Conservation (phyloP, 768 basidiomycete genomes). For the Auricularia cornea region DNA sequence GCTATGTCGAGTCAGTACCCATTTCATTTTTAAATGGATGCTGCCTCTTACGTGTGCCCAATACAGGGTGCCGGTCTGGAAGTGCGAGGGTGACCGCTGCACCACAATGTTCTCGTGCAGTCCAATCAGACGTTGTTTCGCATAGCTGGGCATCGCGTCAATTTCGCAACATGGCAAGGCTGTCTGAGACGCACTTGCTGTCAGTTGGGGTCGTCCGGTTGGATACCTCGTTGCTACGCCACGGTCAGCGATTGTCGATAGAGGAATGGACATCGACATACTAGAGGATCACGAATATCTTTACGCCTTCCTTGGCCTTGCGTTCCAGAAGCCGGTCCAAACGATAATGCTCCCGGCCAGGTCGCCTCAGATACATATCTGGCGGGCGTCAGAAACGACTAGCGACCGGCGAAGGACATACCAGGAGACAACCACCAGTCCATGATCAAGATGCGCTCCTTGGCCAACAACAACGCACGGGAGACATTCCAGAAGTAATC, state of each 20-base stretch:
- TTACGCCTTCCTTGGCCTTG: constrained; percentile 93
- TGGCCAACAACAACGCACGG: constrained; percentile 81
- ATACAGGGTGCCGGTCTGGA: constrained; percentile 94
- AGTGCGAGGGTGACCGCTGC: constrained; percentile 94
- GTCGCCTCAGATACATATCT: constrained; percentile 82
- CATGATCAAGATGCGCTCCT: constrained; percentile 86
- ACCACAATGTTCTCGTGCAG: constrained; percentile 93
- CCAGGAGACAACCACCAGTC: constrained; percentile 98
- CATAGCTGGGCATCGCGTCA: constrained; percentile 43
- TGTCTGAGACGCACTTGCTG: constrained; percentile 55
- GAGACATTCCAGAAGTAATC: constrained; percentile 99
- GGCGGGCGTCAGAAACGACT: constrained; percentile 1
- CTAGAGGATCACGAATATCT: constrained; percentile 94
- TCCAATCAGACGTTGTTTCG: constrained; percentile 70
- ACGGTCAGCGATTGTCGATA: neutral
- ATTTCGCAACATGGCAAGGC: neutral
- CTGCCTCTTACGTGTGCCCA: constrained; percentile 78
- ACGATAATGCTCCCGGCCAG: constrained; percentile 75
- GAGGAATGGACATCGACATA: constrained; percentile 29
- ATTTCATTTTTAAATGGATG: neutral
- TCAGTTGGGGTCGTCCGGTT: constrained; percentile 90
- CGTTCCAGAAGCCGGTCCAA: constrained; percentile 78
- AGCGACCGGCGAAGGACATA: no score
- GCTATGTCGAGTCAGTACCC: constrained; percentile 36
- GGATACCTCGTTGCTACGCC: constrained; percentile 81